Evolutionary conservation across 2,329 filamentous ascomycete genomes (phyloP).

Genomic region (Ambrosiella xylebori): DNA sequence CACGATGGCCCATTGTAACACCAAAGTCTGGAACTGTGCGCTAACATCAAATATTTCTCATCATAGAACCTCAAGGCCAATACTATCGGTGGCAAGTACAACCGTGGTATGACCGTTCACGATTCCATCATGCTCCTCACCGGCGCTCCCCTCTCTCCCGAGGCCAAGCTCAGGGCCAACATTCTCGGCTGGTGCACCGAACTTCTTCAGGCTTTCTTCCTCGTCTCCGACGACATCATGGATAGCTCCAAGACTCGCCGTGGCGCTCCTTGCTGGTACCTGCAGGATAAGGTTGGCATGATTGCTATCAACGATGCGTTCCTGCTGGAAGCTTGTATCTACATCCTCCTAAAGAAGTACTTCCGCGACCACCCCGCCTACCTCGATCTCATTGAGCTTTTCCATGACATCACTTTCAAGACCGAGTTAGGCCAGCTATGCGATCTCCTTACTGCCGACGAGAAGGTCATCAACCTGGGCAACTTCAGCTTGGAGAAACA

Average conservation of each 20-base stretch:
- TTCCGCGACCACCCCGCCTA: conserved; percentile 80
- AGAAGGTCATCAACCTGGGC: conserved; percentile 79
- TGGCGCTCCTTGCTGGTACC: conserved; percentile 93
- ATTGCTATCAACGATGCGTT: conserved; percentile 97
- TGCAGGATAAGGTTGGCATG: conserved; percentile 74
- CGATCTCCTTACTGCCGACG: conserved; percentile 87
- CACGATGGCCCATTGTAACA: not conserved
- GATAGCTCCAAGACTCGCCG: conserved; percentile 88
- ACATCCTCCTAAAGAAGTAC: conserved; percentile 79
- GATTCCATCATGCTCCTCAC: conserved; percentile 75
- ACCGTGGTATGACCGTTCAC: conserved; percentile 93
- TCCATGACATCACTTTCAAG: conserved; percentile 87
- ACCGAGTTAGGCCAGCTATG: conserved; percentile 91
- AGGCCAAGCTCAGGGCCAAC: conserved; percentile 77
- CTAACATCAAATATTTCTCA: conserved; percentile 7
- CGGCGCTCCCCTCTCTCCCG: conserved; percentile 48
- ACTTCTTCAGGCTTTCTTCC: conserved; percentile 95
- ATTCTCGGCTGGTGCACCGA: conserved; percentile 95
- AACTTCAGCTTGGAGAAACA: conserved; percentile 96
- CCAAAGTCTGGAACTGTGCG: not conserved
- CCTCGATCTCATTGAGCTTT: conserved; percentile 81
- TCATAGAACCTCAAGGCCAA: conserved; percentile 66
- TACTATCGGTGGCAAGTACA: conserved; percentile 88
- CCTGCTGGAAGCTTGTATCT: conserved; percentile 84
- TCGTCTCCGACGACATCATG: conserved; percentile 98